A percentile compares a stretch with the other conserved stretches of the same genome.
These are phyloP conservation scores for Xylaria sp. DNA, from an alignment of 2,329 filamentous ascomycete species.

Conservation along the genomic window DNA sequence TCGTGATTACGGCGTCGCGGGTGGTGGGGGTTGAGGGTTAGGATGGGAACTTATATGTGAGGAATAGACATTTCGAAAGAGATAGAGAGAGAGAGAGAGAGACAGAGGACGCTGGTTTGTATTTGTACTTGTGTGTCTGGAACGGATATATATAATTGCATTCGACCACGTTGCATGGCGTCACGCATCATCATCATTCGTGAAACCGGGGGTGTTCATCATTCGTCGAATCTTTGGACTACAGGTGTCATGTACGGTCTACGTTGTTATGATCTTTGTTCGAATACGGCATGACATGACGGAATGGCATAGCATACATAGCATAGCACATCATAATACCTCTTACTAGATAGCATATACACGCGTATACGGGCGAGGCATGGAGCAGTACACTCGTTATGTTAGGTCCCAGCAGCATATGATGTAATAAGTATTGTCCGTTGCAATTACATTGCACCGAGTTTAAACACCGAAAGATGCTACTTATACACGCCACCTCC, in stretches of 20 bases:
- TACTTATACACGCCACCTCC: background rate
- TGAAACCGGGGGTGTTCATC: too few relatives aligned
- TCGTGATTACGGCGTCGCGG: constrained; percentile 6
- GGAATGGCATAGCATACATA: constrained; percentile 12
- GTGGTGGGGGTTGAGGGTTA: background rate
- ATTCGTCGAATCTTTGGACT: too few relatives aligned
- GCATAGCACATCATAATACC: constrained; percentile 22
- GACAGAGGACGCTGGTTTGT: too few relatives aligned
- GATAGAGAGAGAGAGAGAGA: background rate
- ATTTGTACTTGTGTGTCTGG: constrained; percentile 19
- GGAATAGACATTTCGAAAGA: background rate
- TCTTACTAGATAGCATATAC: background rate
- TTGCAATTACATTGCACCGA: background rate
- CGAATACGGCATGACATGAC: background rate
- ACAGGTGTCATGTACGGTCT: background rate
- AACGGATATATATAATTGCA: background rate
- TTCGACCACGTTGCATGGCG: constrained; percentile 2
- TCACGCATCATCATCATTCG: background rate
- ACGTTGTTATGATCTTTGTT: constrained; percentile 5
- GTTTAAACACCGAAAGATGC: background rate
- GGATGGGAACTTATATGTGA: background rate
- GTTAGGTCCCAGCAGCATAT: too few relatives aligned
- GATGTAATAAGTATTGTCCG: background rate
- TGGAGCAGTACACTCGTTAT: too few relatives aligned
- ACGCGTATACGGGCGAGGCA: background rate